phyloP scores from a whole-genome alignment of 345 rosid genomes.

The Chamaenerion angustifolium region DNA sequence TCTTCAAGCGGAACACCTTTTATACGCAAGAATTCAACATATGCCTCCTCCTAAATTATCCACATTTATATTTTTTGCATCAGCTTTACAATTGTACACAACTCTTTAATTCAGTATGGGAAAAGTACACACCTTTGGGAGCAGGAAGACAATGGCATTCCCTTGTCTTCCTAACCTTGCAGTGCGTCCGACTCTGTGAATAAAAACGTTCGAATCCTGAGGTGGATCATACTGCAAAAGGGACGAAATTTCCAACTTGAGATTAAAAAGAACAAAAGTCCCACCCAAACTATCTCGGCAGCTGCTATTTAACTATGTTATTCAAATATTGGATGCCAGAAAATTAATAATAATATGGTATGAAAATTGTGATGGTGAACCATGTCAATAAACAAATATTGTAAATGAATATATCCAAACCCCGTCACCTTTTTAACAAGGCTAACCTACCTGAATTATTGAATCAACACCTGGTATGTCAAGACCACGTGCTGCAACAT shows the following conservation, averaged over 20 bases:
- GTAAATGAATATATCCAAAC: background rate
- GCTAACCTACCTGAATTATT: slow-evolving; percentile 60
- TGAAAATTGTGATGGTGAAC: too few species aligned
- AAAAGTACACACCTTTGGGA: slow-evolving; percentile 43
- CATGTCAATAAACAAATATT: background rate
- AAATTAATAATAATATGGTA: too few species aligned
- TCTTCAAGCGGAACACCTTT: slow-evolving; percentile 67
- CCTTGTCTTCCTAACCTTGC: slow-evolving; percentile 89
- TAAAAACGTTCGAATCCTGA: slow-evolving; percentile 80
- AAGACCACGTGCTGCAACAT: slow-evolving; percentile 94
- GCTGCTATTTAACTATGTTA: too few species aligned
- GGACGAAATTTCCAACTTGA: slow-evolving; percentile 1
- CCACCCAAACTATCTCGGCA: background rate
- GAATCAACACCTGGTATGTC: slow-evolving; percentile 90
- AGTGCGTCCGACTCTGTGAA: slow-evolving; percentile 87
- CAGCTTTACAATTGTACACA: background rate
- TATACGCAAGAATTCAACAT: slow-evolving; percentile 62
- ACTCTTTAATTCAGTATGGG: background rate
- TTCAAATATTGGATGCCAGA: too few species aligned
- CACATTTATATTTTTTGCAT: background rate
- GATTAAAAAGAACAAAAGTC: background rate
- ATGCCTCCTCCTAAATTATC: slow-evolving; percentile 63
- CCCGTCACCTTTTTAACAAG: background rate
- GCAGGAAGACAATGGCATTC: slow-evolving; percentile 48
- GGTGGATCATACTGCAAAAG: slow-evolving; percentile 78